phyloP scores from a whole-genome alignment of 768 basidiomycete genomes.

The Mycena vitilis region DNA sequence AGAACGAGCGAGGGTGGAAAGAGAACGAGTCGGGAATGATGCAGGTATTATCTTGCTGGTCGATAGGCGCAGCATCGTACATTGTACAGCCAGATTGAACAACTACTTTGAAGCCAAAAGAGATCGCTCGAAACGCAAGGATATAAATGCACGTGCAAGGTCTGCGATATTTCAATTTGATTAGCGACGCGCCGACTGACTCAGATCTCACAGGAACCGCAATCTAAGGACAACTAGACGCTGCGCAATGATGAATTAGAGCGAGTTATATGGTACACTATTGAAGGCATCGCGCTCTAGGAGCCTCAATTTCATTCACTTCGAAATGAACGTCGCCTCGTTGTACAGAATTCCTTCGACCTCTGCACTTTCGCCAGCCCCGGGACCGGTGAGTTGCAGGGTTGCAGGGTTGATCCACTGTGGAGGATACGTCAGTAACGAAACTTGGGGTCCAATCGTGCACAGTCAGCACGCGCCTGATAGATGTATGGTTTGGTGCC shows the following conservation, averaged over 20 bases:
- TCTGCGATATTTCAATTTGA: no score
- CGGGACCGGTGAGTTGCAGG: slow-evolving; percentile 57
- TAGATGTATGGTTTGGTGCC: slow-evolving; percentile 96
- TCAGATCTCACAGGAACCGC: slow-evolving; percentile 2
- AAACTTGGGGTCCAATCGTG: not conserved
- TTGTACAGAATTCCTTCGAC: slow-evolving; percentile 83
- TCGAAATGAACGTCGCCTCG: slow-evolving; percentile 92
- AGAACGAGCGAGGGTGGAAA: slow-evolving; percentile 35
- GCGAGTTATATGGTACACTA: slow-evolving; percentile 24
- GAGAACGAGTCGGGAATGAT: slow-evolving; percentile 20
- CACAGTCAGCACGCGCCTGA: slow-evolving; percentile 66
- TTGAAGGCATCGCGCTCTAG: not conserved
- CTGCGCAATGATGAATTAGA: slow-evolving; percentile 28
- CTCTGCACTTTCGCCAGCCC: slow-evolving; percentile 51
- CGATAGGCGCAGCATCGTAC: slow-evolving; percentile 65
- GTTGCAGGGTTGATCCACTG: slow-evolving; percentile 64
- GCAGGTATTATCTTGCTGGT: slow-evolving; percentile 44
- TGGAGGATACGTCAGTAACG: slow-evolving; percentile 14
- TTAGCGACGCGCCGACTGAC: not conserved
- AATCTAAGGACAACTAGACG: no score
- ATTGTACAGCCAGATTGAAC: slow-evolving; percentile 45
- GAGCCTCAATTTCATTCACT: no score
- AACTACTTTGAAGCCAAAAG: slow-evolving; percentile 18
- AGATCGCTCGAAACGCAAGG: no score
- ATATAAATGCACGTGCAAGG: slow-evolving; percentile 14